phyloP scores from a whole-genome alignment of 2,329 filamentous ascomycete species.

The Fusarium cicatricum region DNA sequence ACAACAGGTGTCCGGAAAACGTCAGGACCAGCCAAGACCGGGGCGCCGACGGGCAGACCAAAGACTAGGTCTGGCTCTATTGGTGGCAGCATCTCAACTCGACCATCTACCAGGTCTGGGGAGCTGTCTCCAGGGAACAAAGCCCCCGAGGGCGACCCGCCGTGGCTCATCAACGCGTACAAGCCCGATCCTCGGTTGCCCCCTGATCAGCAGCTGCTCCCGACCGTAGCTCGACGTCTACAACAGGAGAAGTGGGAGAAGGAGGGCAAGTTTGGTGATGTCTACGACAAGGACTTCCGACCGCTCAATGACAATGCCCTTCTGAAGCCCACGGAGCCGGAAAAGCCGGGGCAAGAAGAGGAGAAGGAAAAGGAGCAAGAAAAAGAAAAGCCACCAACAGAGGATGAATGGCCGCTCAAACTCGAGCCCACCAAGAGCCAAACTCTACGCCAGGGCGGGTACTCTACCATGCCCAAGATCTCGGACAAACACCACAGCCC shows the following conservation, averaged over 20 bases:
- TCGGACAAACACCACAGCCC: slow-evolving; percentile 47
- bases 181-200: slow-evolving; percentile 94
- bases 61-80: slow-evolving; percentile 68
- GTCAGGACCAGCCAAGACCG: slow-evolving; percentile 54
- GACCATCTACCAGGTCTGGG: slow-evolving; percentile 70
- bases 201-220: slow-evolving; percentile 93
- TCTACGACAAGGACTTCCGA: slow-evolving; percentile 88
- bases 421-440: slow-evolving; percentile 57
- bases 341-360: slow-evolving; percentile 34
- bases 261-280: slow-evolving; percentile 84
- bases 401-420: slow-evolving; percentile 68
- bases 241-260: slow-evolving; percentile 96
- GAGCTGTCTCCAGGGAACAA: slow-evolving; percentile 61
- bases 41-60: slow-evolving; percentile 57
- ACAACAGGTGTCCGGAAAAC: slow-evolving; percentile 52
- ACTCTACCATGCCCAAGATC: slow-evolving; percentile 71
- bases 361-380: slow-evolving; percentile 15
- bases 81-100: slow-evolving; percentile 57
- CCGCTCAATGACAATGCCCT: slow-evolving; percentile 76
- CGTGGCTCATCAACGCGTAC: slow-evolving; percentile 94
- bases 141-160: slow-evolving; percentile 90
- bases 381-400: slow-evolving; percentile 16
- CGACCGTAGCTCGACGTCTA: slow-evolving; percentile 88
- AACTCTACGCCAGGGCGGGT: slow-evolving; percentile 56
- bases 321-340: slow-evolving; percentile 53